phyloP scores from a whole-genome alignment of 768 basidiomycete species.

The Phylloporus rhodoxanthus region DNA sequence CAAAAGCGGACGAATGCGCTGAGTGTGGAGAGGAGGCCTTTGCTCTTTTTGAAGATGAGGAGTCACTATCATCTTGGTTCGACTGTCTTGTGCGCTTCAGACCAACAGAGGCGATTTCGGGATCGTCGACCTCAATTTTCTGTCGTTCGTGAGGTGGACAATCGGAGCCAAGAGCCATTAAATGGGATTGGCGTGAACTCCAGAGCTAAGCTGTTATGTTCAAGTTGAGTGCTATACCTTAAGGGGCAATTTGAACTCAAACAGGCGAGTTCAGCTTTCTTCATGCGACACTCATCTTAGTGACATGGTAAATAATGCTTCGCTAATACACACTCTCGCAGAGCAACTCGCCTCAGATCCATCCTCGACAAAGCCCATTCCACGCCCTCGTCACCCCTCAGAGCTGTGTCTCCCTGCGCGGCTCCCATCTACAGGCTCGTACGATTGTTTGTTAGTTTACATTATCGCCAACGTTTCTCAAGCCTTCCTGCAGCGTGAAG shows the following conservation, averaged over 20 bases:
- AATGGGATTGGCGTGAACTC: conserved; percentile 1
- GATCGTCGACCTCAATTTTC: conserved; percentile 23
- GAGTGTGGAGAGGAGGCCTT: background rate
- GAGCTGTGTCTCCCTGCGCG: conserved; percentile 61
- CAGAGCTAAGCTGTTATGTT: conserved; percentile 12
- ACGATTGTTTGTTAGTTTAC: conserved; percentile 1
- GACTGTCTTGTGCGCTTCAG: conserved; percentile 13
- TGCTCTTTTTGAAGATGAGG: conserved; percentile 10
- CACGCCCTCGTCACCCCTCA: conserved; percentile 40
- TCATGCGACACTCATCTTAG: conserved; percentile 6
- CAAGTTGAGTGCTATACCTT: background rate
- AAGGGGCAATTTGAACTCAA: conserved; percentile 3
- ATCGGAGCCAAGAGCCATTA: background rate
- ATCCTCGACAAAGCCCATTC: conserved; percentile 14
- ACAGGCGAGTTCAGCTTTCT: background rate
- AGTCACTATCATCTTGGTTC: conserved; percentile 1
- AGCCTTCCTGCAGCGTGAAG: conserved; percentile 74
- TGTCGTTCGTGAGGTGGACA: conserved; percentile 10
- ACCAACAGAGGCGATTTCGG: conserved; percentile 12
- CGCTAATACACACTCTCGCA: conserved; percentile 27
- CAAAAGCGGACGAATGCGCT: background rate
- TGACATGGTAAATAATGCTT: conserved; percentile 51
- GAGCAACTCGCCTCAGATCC: conserved; percentile 21
- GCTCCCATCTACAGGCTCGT: conserved; percentile 61
- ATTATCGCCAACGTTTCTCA: conserved; percentile 24